These are phyloP conservation scores for Candolleomyces aberdarensis DNA, from an alignment of 768 basidiomycete species.

Conservation along the genomic window DNA sequence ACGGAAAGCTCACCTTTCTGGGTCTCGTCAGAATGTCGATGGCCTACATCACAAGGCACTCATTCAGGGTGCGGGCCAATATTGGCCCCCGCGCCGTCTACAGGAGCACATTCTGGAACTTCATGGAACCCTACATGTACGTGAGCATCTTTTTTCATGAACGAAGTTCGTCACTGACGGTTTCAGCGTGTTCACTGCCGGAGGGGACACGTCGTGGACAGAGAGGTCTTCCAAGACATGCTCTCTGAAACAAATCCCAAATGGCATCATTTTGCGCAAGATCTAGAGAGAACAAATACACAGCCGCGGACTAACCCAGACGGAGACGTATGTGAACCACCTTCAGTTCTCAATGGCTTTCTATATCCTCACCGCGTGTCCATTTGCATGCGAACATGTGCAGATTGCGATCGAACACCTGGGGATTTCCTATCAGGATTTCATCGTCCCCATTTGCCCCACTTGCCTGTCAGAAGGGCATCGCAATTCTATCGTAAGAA, in stretches of 20 bases:
- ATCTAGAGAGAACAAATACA: constrained; percentile 53
- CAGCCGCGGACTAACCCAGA: constrained; percentile 86
- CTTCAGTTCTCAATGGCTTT: not conserved
- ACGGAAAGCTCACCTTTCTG: not conserved
- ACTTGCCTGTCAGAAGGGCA: constrained; percentile 59
- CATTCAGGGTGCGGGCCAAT: constrained; percentile 21
- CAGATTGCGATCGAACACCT: constrained; percentile 74
- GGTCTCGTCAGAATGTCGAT: constrained; percentile 69
- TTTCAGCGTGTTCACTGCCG: constrained; percentile 73
- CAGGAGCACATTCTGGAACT: constrained; percentile 66
- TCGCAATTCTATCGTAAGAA: constrained; percentile 55
- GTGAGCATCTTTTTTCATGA: not conserved
- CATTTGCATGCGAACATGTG: constrained; percentile 2
- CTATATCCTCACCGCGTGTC: not conserved
- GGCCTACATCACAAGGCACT: constrained; percentile 87
- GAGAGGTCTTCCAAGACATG: constrained; percentile 70
- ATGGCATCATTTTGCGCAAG: constrained; percentile 71
- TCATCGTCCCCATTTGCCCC: constrained; percentile 77
- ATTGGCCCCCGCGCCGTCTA: constrained; percentile 36
- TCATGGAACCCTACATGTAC: constrained; percentile 84
- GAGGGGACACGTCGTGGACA: constrained; percentile 63
- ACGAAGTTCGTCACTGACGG: not conserved
- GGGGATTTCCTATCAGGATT: constrained; percentile 72
- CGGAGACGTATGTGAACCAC: constrained; percentile 65
- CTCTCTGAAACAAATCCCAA: constrained; percentile 72